Base-by-base conservation (phyloP, 2,329 filamentous ascomycete species). In the Exserohilum rostratum region DNA sequence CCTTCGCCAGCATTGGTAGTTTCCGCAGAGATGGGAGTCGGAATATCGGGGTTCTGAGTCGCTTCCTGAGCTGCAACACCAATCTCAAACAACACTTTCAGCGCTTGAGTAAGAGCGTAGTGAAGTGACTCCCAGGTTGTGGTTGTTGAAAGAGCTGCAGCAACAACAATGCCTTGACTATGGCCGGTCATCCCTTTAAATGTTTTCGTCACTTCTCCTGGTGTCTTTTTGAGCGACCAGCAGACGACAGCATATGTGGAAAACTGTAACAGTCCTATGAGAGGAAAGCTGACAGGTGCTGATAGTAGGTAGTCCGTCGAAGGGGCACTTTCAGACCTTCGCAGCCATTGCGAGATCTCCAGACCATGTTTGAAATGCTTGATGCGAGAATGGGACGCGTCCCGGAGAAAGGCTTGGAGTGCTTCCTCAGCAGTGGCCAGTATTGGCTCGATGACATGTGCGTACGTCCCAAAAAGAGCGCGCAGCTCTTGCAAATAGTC, bases 241-340 rank as follows among this genome's bases (percentile, higher is more conserved):
- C 72, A 74, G 2, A 45, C 39, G 15, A 60, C 25, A 15, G 49
- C 52, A 50, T 57, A 61, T 9, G 62, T 67, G 18, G 70, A 58
- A 18, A 78, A 65, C 40, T 72, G 68, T 9, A 75, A 45, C 11
- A 76, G 57, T 0, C 74, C 76, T 17, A 77, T 76, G 6, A 78
- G 43, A 1, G 76, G 76, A 38, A 77, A 72, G 60, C 76, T 78
- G 15, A 78, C 66, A 4, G 76, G 72, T 3, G 74, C 70, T 2
- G 70, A 69, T 29, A 72, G 58, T 3, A 78, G 62, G 46, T 74
- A 74, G n/a, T 70, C 68, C 6, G 61, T 64, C 1, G 57, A 51
- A 13, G 42, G 42, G 6, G 29, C 29, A 33, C 29, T 33, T 7
- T 69, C 62, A 6, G 64, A 52, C 17, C 71, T 55, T 9, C 62